Evolutionary conservation across 2,329 filamentous ascomycete species (phyloP), one percentile per base, ranked within the genome.

Genomic region (Pseudogymnoascus sp.): DNA sequence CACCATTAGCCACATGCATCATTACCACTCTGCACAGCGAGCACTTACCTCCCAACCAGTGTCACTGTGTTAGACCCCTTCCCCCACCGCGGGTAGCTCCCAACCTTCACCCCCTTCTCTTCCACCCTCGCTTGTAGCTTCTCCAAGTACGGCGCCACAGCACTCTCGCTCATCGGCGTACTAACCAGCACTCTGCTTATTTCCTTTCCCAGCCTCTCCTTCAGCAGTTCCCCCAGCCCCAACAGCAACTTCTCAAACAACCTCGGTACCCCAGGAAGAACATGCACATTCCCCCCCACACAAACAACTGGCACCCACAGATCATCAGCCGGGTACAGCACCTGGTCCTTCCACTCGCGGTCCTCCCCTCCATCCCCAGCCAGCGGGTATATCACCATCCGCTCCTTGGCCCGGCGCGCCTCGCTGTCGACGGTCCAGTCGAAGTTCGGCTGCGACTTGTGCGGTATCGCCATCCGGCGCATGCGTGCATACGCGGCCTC

Each of bases 81-180:
- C 4, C 89, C 91, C 92, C 93, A 97, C 62, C 91, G 82, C 37
- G 95, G 95, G 76, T 99, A 98, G 75, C 91, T 96, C 56, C 95
- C 95, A 14, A 98, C 91, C 78, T 98, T 98, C 71, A 98, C 83
- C 2, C 91, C 92, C 71, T 84, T 86, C 0, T 85, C 78, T 73
- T 86, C 88, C 22, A 93, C 89, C 74, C 85, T 85, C 28, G 79
- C 82, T 4, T 93, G 90, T 66, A 98, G 78, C 67, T 90, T 83
- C 0, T 91, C 93, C 71, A 99, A 79, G 73, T 90, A 97, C 16
- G 81, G 84, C 11, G 95, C 93, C 33, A 97, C 86, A 16, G 83
- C 84, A 75, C 92, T 97, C 80, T 99, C 95, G 0, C 89, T 81
- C 76, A 96, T 75, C 28, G 93, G 93, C 28, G 95, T 98, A 60